Conservation (phyloP, 1,139 yeast species). For the Nakaseomyces delphensis region DNA sequence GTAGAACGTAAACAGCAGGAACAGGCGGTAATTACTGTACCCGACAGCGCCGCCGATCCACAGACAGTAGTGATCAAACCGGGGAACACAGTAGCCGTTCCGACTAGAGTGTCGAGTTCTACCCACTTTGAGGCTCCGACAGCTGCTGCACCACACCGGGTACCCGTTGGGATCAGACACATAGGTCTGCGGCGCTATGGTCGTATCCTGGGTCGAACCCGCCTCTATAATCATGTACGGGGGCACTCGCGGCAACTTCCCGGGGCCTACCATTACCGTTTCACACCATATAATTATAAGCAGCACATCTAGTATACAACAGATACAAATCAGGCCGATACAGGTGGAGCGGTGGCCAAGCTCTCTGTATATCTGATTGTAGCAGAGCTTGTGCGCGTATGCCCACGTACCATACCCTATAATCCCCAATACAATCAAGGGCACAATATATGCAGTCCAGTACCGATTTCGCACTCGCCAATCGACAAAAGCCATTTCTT, state of each 20-base stretch:
- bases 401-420: conserved; percentile 25
- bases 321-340: conserved; percentile 20
- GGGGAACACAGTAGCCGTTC: conserved; percentile 40
- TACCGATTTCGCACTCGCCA: conserved; percentile 4
- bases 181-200: conserved; percentile 42
- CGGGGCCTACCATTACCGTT: conserved; percentile 22
- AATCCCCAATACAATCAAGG: conserved; percentile 13
- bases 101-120: conserved; percentile 51
- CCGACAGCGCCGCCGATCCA: conserved; percentile 59
- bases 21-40: conserved; percentile 43
- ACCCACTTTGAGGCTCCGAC: conserved; percentile 45
- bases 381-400: conserved; percentile 24
- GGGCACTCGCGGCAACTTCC: conserved; percentile 21
- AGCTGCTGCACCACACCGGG: conserved; percentile 52
- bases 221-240: conserved; percentile 17
- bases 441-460: conserved; percentile 14
- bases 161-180: conserved; percentile 51
- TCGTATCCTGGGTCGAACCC: conserved; percentile 4
- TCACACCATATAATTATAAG: conserved; percentile 19
- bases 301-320: conserved; percentile 13
- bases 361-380: conserved; percentile 16
- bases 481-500: neutral
- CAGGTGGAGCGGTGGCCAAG: conserved; percentile 15
- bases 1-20: conserved; percentile 41
- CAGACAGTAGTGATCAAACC: conserved; percentile 59